Percentiles rank a stretch among this genome's conserved stretches.
Conservation (phyloP, 257 asterid species). For the Forsythia viridissima region DNA sequence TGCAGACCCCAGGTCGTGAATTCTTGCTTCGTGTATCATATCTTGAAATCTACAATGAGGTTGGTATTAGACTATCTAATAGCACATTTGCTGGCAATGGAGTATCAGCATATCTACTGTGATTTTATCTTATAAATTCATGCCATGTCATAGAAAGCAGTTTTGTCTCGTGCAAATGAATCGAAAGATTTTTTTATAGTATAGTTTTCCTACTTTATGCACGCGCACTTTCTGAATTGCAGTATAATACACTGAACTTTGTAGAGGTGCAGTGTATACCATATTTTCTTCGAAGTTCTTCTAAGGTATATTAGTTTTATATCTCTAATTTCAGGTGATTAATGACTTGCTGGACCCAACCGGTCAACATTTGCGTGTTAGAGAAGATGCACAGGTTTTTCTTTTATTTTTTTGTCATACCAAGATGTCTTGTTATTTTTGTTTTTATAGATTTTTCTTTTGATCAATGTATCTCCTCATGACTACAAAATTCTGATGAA, state of each 20-base stretch:
- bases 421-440: constrained; percentile 13
- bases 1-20: constrained; percentile 98
- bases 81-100: background rate
- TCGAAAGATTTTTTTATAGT: background rate
- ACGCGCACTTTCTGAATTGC: background rate
- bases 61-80: constrained; percentile 34
- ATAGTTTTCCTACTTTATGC: background rate
- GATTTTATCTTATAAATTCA: background rate
- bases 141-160: constrained; percentile 12
- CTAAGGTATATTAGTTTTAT: background rate
- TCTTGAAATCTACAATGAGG: constrained; percentile 99
- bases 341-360: constrained; percentile 58
- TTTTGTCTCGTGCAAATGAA: background rate
- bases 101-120: background rate
- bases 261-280: background rate
- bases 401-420: background rate
- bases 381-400: constrained; percentile 83
- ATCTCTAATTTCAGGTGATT: constrained; percentile 38
- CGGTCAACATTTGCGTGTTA: constrained; percentile 80
- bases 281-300: background rate
- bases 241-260: background rate
- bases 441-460: constrained; percentile 16
- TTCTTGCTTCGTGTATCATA: constrained; percentile 96
- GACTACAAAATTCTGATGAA: constrained; percentile 11
- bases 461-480: constrained; percentile 12